These are phyloP conservation scores for Ceratobasidium sp. DNA, from an alignment of 1,284 basidiomycete genomes.

Conservation along the genomic window DNA sequence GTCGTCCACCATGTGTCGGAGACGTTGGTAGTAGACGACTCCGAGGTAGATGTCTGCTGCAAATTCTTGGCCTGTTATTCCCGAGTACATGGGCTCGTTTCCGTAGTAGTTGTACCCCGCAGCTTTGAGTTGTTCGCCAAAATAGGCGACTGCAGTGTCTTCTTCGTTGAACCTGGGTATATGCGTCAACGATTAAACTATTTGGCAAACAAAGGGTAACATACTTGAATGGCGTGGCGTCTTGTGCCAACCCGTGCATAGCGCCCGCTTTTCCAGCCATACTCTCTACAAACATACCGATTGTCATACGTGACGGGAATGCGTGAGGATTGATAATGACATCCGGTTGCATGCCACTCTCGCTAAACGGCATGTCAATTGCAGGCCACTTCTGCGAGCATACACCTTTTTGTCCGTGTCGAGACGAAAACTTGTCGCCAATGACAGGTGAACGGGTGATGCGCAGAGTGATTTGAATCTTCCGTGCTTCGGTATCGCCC, in stretches of 20 bases:
- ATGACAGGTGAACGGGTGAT: constrained; percentile 96
- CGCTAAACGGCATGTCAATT: constrained; percentile 98
- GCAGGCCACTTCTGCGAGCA: constrained; percentile 99
- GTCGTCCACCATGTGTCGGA: constrained; percentile 99
- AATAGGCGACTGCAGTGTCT: constrained; percentile 95
- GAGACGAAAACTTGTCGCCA: constrained; percentile 98
- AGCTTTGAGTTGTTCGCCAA: constrained; percentile 90
- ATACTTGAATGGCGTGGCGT: constrained; percentile 96
- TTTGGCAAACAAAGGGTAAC: constrained; percentile 46
- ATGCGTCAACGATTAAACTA: neutral
- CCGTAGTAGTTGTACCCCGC: constrained; percentile 99
- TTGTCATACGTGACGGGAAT: constrained; percentile 99
- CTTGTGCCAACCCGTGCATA: constrained; percentile 97
- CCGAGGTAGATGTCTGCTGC: constrained; percentile 98
- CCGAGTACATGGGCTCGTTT: constrained; percentile 99
- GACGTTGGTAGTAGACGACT: constrained; percentile 96
- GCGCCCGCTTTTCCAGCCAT: constrained; percentile 98
- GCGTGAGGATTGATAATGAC: constrained; percentile 99
- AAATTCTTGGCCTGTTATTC: constrained; percentile 98
- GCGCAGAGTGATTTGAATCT: constrained; percentile 91
- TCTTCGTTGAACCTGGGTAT: constrained; percentile 83
- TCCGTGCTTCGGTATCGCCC: constrained; percentile 87
- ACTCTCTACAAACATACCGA: constrained; percentile 99
- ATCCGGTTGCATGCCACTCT: constrained; percentile 98
- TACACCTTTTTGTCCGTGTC: constrained; percentile 99